Base-by-base conservation (phyloP, 352 stramenopile species). In the Globisporangium alternatum region DNA sequence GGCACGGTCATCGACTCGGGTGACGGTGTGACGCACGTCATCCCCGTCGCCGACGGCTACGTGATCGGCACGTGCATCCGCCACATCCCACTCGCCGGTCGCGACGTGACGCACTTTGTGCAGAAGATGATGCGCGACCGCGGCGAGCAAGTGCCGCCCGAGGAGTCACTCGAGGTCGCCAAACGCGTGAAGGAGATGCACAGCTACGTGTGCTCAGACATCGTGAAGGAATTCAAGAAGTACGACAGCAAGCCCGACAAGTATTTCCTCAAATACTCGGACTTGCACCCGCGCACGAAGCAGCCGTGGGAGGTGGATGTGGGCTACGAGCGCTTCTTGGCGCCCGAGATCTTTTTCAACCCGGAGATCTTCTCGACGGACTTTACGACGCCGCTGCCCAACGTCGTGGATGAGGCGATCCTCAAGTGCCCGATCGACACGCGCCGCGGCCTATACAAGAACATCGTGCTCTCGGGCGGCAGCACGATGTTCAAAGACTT, bases 401-500 rank as follows among this genome's bases (percentile, higher is more conserved):
- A 97, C 33, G 89, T 98, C 30, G 95, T 99, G 49, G 96, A 99
- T 68, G 80, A 98, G 65, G 86, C 89, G 5, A 98, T 99, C 63
- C 77, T 98, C 59, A 96, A 97, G 69, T 98, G 93, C 60, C 95
- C 95, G 9, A 98, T 99, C 72, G 96, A 99, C 74, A 97, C 90
- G 47, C 83, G 95, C 0, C 81, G 95, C 44, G 89, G 88, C 19
- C 71, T 99, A 30, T 98, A 98, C 86, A 98, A 97, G 74, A 98
- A 98, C 77, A 98, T 98, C 71, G 94, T 98, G 59, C 76, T 98
- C 9, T 97, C 86, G 35, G 96, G 96, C 60, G 96, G 96, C 51
- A 96, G 86, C 61, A 98, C 95, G n/a, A 98, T 98, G 90, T 98
- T 99, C 71, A 98, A 98, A 70, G 91, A 98, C 73, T 99, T 99